Conservation (phyloP, 108 stramenopile species). For the Skeletonema potamos region DNA sequence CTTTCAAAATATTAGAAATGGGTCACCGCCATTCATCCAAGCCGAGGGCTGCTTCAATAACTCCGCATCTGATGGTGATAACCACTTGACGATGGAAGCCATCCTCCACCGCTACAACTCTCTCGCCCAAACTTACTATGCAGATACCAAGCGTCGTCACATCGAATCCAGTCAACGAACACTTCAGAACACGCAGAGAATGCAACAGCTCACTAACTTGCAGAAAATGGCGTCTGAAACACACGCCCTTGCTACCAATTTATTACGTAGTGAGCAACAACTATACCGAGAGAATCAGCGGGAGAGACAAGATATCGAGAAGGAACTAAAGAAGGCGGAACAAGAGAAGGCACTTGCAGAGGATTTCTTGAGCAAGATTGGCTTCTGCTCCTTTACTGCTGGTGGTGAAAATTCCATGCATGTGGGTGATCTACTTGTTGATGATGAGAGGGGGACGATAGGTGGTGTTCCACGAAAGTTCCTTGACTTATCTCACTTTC, state of each 20-base stretch:
- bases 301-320: constrained; percentile 4
- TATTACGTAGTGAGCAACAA: neutral
- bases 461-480: constrained; percentile 36
- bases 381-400: neutral
- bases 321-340: constrained; percentile 6
- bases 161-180: neutral
- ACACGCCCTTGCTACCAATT: neutral
- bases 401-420: neutral
- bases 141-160: constrained; percentile 1
- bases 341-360: constrained; percentile 15
- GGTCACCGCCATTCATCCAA: too few species aligned
- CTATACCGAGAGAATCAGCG: neutral
- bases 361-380: constrained; percentile 8
- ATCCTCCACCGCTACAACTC: constrained; percentile 21
- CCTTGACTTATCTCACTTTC: constrained; percentile 38
- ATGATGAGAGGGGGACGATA: constrained; percentile 1
- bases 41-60: neutral
- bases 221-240: neutral
- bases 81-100: neutral
- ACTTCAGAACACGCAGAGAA: neutral
- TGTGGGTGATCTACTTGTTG: neutral
- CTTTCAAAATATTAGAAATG: too few species aligned
- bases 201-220: neutral
- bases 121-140: constrained; percentile 4
- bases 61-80: neutral